A percentile compares a stretch with the other conserved stretches of the same genome.
Evolutionary conservation across 805 yeast genomes (phyloP).

Genomic region (Pichia eremophila): DNA sequence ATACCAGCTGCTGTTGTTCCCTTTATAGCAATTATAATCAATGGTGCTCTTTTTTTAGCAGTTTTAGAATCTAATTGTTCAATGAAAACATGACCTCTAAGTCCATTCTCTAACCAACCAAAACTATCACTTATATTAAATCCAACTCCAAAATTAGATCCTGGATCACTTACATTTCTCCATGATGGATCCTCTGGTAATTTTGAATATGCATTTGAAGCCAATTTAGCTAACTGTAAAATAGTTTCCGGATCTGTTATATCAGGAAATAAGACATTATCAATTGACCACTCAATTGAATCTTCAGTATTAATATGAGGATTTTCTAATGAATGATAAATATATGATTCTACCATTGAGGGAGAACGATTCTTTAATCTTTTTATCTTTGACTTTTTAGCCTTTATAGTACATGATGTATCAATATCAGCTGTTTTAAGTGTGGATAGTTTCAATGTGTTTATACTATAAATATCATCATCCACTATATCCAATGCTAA

Average conservation of each 20-base stretch:
- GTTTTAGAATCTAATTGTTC: slow-evolving; percentile 31
- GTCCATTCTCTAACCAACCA: slow-evolving; percentile 83
- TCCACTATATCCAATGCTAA: background rate
- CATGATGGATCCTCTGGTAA: slow-evolving; percentile 76
- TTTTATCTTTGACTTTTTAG: slow-evolving; percentile 11
- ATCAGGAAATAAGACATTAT: slow-evolving; percentile 55
- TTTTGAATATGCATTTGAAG: slow-evolving; percentile 84
- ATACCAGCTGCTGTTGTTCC: slow-evolving; percentile 85
- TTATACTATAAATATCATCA: background rate
- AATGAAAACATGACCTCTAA: slow-evolving; percentile 86
- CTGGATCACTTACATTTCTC: slow-evolving; percentile 43
- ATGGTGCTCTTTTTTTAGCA: slow-evolving; percentile 15
- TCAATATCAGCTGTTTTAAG: slow-evolving; percentile 1
- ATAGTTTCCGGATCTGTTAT: slow-evolving; percentile 66
- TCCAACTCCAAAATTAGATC: slow-evolving; percentile 4
- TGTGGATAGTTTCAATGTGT: background rate
- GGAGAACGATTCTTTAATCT: slow-evolving; percentile 45
- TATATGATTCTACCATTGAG: slow-evolving; percentile 55
- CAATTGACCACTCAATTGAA: slow-evolving; percentile 59
- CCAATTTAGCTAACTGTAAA: slow-evolving; percentile 68
- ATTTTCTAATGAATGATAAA: slow-evolving; percentile 41
- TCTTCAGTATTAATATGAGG: slow-evolving; percentile 27
- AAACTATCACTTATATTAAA: slow-evolving; percentile 52
- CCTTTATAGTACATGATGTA: slow-evolving; percentile 12
- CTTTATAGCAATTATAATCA: slow-evolving; percentile 70